phyloP scores from a whole-genome alignment of 768 basidiomycete genomes.

The Candolleomyces aberdarensis region DNA sequence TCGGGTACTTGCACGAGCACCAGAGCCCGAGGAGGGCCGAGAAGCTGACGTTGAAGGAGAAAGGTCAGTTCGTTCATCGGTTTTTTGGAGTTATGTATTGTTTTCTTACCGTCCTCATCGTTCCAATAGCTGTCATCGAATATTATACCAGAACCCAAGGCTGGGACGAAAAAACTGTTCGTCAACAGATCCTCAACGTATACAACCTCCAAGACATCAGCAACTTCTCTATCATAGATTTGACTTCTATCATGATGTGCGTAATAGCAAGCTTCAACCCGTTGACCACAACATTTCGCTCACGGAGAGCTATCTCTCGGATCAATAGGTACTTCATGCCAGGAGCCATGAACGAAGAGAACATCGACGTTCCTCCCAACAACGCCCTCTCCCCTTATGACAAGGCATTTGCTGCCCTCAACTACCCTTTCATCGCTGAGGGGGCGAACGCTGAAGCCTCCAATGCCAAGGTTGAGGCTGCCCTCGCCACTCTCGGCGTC shows the following conservation, averaged over 20 bases:
- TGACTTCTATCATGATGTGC: slow-evolving; percentile 17
- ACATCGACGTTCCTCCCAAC: slow-evolving; percentile 9
- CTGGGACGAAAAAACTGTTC: slow-evolving; percentile 7
- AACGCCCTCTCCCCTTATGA: slow-evolving; percentile 14
- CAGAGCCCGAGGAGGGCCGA: slow-evolving; percentile 8
- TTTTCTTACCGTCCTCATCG: not conserved
- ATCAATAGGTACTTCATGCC: slow-evolving; percentile 18
- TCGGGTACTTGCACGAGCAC: slow-evolving; percentile 15
- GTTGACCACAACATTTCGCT: not conserved
- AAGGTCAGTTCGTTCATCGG: slow-evolving; percentile 1
- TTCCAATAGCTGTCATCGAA: not conserved
- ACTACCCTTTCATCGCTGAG: slow-evolving; percentile 9
- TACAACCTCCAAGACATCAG: slow-evolving; percentile 11
- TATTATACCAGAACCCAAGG: not conserved
- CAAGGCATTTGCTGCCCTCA: slow-evolving; percentile 16
- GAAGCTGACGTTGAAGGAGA: slow-evolving; percentile 9
- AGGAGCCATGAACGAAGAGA: slow-evolving; percentile 10
- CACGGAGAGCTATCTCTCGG: not conserved
- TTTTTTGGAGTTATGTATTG: not conserved
- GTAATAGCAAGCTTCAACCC: not conserved
- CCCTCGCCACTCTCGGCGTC: not conserved
- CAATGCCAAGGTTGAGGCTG: not conserved
- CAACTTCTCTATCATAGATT: slow-evolving; percentile 13
- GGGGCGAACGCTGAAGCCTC: not conserved
- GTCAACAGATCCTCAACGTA: slow-evolving; percentile 12